A percentile compares a stretch with the other conserved stretches of the same genome.
Evolutionary conservation across 805 yeast genomes (phyloP).

Genomic region (Wickerhamomyces pijperi): DNA sequence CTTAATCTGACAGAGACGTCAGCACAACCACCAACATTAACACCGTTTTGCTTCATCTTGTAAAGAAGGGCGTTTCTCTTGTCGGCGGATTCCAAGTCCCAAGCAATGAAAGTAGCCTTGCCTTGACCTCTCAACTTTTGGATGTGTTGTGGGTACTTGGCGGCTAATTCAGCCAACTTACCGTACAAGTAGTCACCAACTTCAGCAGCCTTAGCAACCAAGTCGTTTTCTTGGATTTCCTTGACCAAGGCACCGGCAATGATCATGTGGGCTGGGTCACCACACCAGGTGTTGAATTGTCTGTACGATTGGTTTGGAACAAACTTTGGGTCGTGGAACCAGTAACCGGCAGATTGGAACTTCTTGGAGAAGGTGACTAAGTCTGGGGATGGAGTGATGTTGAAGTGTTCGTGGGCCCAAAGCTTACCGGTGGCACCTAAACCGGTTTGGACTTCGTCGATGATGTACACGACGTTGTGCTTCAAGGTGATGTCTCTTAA

Average conservation of each 20-base stretch:
- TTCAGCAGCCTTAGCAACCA: slow-evolving; percentile 41
- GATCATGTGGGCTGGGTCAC: slow-evolving; percentile 75
- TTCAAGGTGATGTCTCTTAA: slow-evolving; percentile 65
- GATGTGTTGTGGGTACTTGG: slow-evolving; percentile 40
- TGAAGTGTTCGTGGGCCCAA: slow-evolving; percentile 87
- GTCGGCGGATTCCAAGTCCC: slow-evolving; percentile 46
- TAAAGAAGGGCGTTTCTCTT: slow-evolving; percentile 51
- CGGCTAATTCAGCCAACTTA: slow-evolving; percentile 40
- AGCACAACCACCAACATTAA: slow-evolving; percentile 82
- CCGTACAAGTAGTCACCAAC: slow-evolving; percentile 60
- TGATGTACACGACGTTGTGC: slow-evolving; percentile 59
- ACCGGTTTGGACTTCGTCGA: slow-evolving; percentile 88
- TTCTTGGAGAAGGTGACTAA: slow-evolving; percentile 81
- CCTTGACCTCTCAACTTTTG: slow-evolving; percentile 61
- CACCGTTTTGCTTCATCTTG: slow-evolving; percentile 53
- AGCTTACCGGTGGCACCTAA: slow-evolving; percentile 77
- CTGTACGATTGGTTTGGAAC: slow-evolving; percentile 73
- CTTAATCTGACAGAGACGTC: slow-evolving; percentile 68
- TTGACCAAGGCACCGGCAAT: slow-evolving; percentile 64
- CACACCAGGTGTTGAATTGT: slow-evolving; percentile 92
- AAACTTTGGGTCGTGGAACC: slow-evolving; percentile 62
- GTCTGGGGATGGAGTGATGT: slow-evolving; percentile 67
- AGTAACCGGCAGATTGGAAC: slow-evolving; percentile 85
- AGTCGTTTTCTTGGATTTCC: slow-evolving; percentile 51
- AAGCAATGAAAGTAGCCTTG: slow-evolving; percentile 76